These are phyloP conservation scores for Fusarium aywerte DNA, from an alignment of 2,329 filamentous ascomycete species.

Conservation along the genomic window DNA sequence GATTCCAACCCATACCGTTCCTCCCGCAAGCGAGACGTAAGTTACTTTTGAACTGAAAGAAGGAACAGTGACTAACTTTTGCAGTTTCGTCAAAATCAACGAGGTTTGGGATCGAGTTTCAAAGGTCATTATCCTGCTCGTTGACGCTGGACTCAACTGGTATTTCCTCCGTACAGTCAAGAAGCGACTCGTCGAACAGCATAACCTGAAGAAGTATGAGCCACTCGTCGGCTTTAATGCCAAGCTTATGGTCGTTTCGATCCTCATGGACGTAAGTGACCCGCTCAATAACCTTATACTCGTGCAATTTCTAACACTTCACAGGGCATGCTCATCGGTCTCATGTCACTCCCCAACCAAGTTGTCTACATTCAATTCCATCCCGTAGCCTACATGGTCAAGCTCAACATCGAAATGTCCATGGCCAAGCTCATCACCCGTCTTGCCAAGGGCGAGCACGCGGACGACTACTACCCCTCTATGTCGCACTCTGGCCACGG, in stretches of 20 bases:
- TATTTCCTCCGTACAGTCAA: slow-evolving; percentile 62
- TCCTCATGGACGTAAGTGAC: slow-evolving; percentile 59
- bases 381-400: slow-evolving; percentile 62
- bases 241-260: slow-evolving; percentile 59
- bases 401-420: slow-evolving; percentile 65
- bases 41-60: neutral
- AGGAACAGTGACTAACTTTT: neutral
- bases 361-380: slow-evolving; percentile 60
- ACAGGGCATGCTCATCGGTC: slow-evolving; percentile 46
- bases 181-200: slow-evolving; percentile 57
- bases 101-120: slow-evolving; percentile 63
- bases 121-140: slow-evolving; percentile 61
- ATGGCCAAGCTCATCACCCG: slow-evolving; percentile 63
- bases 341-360: slow-evolving; percentile 50
- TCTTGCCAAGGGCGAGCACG: slow-evolving; percentile 41
- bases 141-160: slow-evolving; percentile 62
- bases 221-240: slow-evolving; percentile 62
- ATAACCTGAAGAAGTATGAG: slow-evolving; percentile 61
- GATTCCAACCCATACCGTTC: slow-evolving; percentile 58
- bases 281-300: accelerated
- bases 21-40: slow-evolving; percentile 53
- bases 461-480: slow-evolving; percentile 38
- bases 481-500: slow-evolving; percentile 35
- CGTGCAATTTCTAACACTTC: accelerated
- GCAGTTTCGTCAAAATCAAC: slow-evolving; percentile 56